Evolutionary conservation across 208 protist species (phyloP), one percentile per base, ranked within the genome.

Genomic region (Crithidia acanthocephali): DNA sequence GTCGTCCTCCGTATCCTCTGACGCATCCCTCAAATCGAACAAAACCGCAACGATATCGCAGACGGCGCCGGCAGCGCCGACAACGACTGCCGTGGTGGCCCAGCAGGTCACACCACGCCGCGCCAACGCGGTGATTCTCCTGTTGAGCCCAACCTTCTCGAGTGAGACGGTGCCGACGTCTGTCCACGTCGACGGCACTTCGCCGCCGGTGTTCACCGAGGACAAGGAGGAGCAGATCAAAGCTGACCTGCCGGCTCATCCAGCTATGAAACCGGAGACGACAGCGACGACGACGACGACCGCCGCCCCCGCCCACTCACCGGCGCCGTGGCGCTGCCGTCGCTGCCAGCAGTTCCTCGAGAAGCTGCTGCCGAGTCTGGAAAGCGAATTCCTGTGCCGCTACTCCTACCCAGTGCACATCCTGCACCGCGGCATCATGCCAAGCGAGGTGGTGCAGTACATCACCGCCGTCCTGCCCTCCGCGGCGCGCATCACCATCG

Each of bases 361-460:
- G 18, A 65, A 75, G n/a, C 37, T 68, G 27, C 72, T 87, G 22
- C 75, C 78, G 4, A 11, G 55, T 0, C 60, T 90, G 23, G 71
- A 84, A 18, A 28, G 18, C 23, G 72, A 82, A 44, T 84, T 80
- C 28, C 73, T 87, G 10, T 18, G 51, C 15, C 63, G 60, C 25
- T 72, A 76, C 64, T 33, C 78, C 3, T 87, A 85, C 68, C 85
- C 81, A 15, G 78, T 90, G 2, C 81, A 87, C 68, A 72, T 90
- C 27, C 76, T 90, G 28, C 74, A 85, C 60, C 78, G 79, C 23
- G 76, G 82, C 37, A 27, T 40, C 16, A 74, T 85, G 50, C 32
- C 69, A 11, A 27, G 32, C 5, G 63, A 72, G 25, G 42, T 63
- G 44, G 25, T 75, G 50, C 25, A n/a, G 23, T 44, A 51, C n/a